phyloP scores from a whole-genome alignment of 805 yeast genomes.

The Wickerhamomyces strasburgensis region DNA sequence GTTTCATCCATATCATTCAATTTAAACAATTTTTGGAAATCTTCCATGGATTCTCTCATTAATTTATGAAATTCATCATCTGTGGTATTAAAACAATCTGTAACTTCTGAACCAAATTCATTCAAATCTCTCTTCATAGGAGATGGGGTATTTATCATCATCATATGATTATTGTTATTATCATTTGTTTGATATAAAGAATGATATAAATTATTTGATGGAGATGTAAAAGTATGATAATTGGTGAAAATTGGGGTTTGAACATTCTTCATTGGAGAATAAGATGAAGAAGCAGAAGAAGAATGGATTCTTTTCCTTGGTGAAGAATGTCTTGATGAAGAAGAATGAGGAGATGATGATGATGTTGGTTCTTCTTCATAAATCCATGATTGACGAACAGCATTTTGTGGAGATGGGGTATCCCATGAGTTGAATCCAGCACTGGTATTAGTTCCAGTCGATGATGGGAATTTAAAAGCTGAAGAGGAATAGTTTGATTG shows the following conservation, averaged over 20 bases:
- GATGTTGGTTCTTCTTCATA: conserved; percentile 19
- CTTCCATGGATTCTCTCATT: conserved; percentile 8
- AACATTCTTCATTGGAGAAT: conserved; percentile 8
- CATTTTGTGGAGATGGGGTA: conserved; percentile 19
- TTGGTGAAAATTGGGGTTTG: too few species aligned
- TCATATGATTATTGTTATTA: too few species aligned
- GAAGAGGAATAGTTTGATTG: conserved; percentile 10
- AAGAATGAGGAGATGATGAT: conserved; percentile 9
- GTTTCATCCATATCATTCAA: conserved; percentile 14
- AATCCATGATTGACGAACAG: conserved; percentile 23
- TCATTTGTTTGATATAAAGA: not conserved
- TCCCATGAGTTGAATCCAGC: too few species aligned
- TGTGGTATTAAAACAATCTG: conserved; percentile 3
- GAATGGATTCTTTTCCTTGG: too few species aligned
- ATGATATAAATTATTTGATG: not conserved
- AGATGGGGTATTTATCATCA: not conserved
- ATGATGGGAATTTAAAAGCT: conserved; percentile 5
- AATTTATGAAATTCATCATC: conserved; percentile 6
- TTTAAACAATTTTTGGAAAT: conserved; percentile 8
- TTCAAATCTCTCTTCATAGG: not conserved
- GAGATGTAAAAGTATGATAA: not conserved
- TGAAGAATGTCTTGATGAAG: too few species aligned
- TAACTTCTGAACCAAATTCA: conserved; percentile 1
- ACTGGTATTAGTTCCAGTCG: too few species aligned
- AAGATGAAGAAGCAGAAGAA: not conserved